Conservation (phyloP, 2,329 filamentous ascomycete genomes). For the Cadophora sp. region DNA sequence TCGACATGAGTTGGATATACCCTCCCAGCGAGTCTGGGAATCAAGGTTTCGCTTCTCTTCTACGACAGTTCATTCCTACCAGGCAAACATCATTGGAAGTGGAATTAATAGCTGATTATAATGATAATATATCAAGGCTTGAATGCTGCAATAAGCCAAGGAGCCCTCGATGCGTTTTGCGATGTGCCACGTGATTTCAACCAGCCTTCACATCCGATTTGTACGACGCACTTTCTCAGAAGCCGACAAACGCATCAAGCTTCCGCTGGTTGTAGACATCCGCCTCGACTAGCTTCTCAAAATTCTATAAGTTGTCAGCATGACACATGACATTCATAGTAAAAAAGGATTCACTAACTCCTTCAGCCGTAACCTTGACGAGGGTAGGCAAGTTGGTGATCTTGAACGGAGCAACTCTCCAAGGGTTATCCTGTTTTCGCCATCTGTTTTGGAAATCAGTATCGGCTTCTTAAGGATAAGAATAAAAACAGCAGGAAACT, state of each 20-base stretch:
- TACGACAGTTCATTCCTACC: too few species aligned
- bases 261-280: constrained; percentile 40
- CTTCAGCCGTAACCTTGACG: constrained; percentile 38
- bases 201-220: not conserved
- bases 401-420: constrained; percentile 38
- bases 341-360: constrained; percentile 30
- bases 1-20: too few species aligned
- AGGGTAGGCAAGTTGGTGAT: constrained; percentile 41
- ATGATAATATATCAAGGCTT: too few species aligned
- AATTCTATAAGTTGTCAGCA: constrained; percentile 31
- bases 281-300: constrained; percentile 38
- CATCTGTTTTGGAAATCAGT: constrained; percentile 33
- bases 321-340: too few species aligned
- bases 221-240: not conserved
- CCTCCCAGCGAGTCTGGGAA: too few species aligned
- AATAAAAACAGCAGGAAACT: too few species aligned
- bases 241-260: constrained; percentile 37
- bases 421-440: constrained; percentile 37
- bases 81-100: too few species aligned
- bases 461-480: too few species aligned
- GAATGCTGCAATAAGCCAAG: not conserved
- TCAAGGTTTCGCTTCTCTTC: too few species aligned
- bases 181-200: not conserved
- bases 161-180: not conserved
- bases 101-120: too few species aligned